Percentiles rank a stretch among this genome's conserved stretches.
phyloP scores from a whole-genome alignment of 1,284 basidiomycete species.

The Gomphus bonarii region DNA sequence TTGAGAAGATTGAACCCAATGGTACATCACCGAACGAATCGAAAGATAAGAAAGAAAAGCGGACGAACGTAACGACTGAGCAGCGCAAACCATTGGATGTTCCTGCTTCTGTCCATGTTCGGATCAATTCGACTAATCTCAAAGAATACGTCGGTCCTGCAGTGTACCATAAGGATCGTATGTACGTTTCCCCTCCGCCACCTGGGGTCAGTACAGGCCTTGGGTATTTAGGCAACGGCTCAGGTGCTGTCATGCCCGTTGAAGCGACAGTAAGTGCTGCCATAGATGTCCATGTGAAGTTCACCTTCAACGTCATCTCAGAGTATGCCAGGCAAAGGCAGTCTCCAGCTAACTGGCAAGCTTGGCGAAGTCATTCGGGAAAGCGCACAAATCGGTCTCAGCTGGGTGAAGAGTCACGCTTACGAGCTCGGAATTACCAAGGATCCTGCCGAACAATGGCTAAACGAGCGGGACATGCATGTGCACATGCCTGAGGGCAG shows the following conservation, averaged over 20 bases:
- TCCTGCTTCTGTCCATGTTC: slow-evolving; percentile 71
- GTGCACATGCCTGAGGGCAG: slow-evolving; percentile 96
- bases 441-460: slow-evolving; percentile 60
- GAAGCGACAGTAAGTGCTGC: slow-evolving; percentile 69
- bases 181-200: slow-evolving; percentile 78
- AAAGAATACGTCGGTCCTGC: slow-evolving; percentile 97
- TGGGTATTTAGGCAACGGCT: slow-evolving; percentile 93
- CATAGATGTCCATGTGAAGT: not conserved
- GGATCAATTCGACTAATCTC: slow-evolving; percentile 78
- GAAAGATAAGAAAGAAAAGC: slow-evolving; percentile 22
- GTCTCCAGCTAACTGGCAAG: slow-evolving; percentile 88
- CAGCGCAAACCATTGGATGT: slow-evolving; percentile 76
- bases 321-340: slow-evolving; percentile 90
- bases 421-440: slow-evolving; percentile 80
- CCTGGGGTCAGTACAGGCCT: slow-evolving; percentile 91
- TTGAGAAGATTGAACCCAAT: slow-evolving; percentile 20
- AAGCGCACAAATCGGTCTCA: slow-evolving; percentile 87
- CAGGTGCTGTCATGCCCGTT: slow-evolving; percentile 94
- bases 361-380: slow-evolving; percentile 97
- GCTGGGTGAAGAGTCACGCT: slow-evolving; percentile 90
- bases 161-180: slow-evolving; percentile 89
- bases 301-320: slow-evolving; percentile 22
- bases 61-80: slow-evolving; percentile 61
- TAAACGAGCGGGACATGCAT: slow-evolving; percentile 82
- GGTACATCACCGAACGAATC: slow-evolving; percentile 15